A percentile compares a stretch with the other conserved stretches of the same genome.
Evolutionary conservation across 805 yeast species (phyloP).

Genomic region (Yarrowia divulgata): DNA sequence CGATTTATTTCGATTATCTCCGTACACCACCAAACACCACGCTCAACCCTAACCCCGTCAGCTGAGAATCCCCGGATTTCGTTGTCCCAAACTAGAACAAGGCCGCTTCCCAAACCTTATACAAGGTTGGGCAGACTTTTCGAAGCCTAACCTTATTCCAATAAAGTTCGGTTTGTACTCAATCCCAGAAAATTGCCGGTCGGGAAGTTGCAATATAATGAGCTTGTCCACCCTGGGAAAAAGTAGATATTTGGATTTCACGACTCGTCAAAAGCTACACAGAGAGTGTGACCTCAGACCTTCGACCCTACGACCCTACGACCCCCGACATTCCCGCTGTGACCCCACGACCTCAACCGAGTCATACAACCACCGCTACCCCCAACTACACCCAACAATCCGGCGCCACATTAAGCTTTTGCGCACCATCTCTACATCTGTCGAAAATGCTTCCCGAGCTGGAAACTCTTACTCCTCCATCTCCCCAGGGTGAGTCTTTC

Average conservation of each 20-base stretch:
- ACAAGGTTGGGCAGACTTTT: no score
- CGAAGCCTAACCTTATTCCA: background rate
- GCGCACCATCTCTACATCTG: background rate
- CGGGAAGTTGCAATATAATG: slow-evolving; percentile 25
- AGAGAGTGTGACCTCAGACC: no score
- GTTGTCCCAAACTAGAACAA: background rate
- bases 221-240: slow-evolving; percentile 10
- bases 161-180: background rate
- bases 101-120: background rate
- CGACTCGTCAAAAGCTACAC: background rate
- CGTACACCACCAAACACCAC: no score
- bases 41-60: slow-evolving; percentile 34
- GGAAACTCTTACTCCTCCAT: slow-evolving; percentile 38
- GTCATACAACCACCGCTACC: background rate
- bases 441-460: slow-evolving; percentile 24
- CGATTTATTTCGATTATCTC: no score
- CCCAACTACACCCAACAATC: background rate
- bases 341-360: no score
- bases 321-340: no score
- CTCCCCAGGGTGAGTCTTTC: slow-evolving; percentile 35
- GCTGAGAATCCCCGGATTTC: slow-evolving; percentile 35
- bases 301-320: no score
- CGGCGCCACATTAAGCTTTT: background rate
- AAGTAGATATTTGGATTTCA: background rate
- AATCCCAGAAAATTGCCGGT: slow-evolving; percentile 29